Base-by-base conservation (phyloP, 768 basidiomycete genomes). In the Termitomyces sp. region DNA sequence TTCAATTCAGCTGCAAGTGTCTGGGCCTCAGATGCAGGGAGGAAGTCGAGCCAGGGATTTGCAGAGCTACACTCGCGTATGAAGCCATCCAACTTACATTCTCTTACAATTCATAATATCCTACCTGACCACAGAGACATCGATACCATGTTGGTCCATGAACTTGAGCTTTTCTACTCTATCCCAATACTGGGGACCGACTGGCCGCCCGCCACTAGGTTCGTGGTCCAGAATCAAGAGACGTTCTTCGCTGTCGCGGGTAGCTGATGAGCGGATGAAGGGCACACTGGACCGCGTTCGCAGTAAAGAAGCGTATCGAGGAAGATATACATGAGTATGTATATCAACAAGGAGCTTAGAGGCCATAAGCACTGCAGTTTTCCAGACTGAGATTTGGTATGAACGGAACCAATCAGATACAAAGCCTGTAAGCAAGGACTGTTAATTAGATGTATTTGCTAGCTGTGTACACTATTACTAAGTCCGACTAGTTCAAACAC, bases 11-110 rank as follows among this genome's bases (percentile, higher is more conserved):
- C 70, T 0, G 92, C 90, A 18, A 94, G 78, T 13, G 68, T 66
- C 50, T 80, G 76, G 9, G 92, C 93, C 44, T 87, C 81, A 26
- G 80, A 66, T 10, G 88, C 81, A 5, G 86, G 70, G 24, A 95
- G 79, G 66, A 94, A 94, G 70, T 95, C 93, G 36, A 94, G 81
- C 92, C 92, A 95, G 9, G 92, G 93, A 66, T 95, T 94, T 28
- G 92, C 92, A 26, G 89, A 82, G 68, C 91, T 92, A 63, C 46
- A 52, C 26, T 33, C 40, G 28, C 48, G 4, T 40, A 28, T 57
- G n/a, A 26, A 43, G 43, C 33, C 38, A 9, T 11, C 30, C 22
- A 38, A 30, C 30, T 28, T 30, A 1, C n/a, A 30, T 46, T 11
- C 6, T 30, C 14, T 18, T 33, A 33, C 32, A 11, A n/a, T 43